phyloP scores from a whole-genome alignment of 2,329 filamentous ascomycete species.

The Colletotrichum musicola region DNA sequence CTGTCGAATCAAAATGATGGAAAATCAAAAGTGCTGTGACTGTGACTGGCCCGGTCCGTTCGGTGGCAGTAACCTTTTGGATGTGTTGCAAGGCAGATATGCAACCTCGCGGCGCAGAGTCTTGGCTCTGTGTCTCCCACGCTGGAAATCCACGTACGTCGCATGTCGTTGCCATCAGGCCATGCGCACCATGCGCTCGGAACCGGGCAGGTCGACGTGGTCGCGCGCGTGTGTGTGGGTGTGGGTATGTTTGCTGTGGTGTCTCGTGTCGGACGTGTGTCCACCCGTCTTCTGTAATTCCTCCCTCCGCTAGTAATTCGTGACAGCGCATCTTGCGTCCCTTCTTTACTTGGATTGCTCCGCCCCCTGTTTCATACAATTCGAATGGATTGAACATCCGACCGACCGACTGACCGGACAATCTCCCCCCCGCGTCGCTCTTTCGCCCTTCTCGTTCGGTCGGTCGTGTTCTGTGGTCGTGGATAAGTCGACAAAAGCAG shows the following conservation, averaged over 20 bases:
- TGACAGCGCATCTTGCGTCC: conserved; percentile 30
- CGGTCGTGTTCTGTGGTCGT: conserved; percentile 8
- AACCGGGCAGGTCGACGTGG: conserved; percentile 10
- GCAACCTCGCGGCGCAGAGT: conserved; percentile 7
- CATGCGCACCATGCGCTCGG: conserved; percentile 30
- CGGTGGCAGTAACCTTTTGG: conserved; percentile 7
- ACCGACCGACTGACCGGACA: conserved; percentile 7
- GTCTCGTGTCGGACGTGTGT: conserved; percentile 35
- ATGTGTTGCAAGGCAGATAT: conserved; percentile 24
- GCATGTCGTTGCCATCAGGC: conserved; percentile 28
- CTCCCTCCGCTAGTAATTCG: neutral
- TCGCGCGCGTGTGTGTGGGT: conserved; percentile 9
- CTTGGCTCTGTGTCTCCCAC: conserved; percentile 23
- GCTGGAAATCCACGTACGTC: conserved; percentile 16
- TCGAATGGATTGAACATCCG: conserved; percentile 15
- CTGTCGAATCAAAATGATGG: conserved; percentile 20
- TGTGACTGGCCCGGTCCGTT: conserved; percentile 12
- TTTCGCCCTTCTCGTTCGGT: neutral
- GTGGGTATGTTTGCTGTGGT: conserved; percentile 9
- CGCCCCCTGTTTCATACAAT: conserved; percentile 23
- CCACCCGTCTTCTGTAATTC: conserved; percentile 6
- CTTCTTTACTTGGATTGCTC: conserved; percentile 33
- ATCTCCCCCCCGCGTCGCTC: neutral
- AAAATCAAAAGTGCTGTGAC: conserved; percentile 6
- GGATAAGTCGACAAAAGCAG: conserved; percentile 34